A percentile compares a stretch with the other conserved stretches of the same genome.
These are phyloP conservation scores for Nannochloropsis gaditana DNA, from an alignment of 108 stramenopile species.

Conservation along the genomic window DNA sequence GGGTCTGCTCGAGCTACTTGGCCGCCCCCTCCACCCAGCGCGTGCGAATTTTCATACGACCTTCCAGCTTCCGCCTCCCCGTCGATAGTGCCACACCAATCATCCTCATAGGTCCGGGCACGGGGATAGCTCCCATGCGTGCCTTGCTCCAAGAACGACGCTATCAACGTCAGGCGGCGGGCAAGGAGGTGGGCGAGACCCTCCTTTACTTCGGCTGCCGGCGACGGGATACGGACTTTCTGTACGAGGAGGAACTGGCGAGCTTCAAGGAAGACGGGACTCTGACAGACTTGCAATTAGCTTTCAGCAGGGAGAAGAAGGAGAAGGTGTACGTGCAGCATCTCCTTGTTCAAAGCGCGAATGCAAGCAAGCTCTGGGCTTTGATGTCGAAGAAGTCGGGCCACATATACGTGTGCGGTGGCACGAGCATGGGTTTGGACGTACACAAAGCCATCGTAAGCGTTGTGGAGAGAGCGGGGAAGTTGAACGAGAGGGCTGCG, in stretches of 20 bases:
- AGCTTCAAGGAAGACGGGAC: conserved; percentile 59
- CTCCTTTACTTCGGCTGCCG: conserved; percentile 96
- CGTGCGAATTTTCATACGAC: conserved; percentile 73
- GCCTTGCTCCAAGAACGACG: conserved; percentile 80
- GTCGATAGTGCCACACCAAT: conserved; percentile 59
- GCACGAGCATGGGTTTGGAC: conserved; percentile 52
- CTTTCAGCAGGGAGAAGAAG: conserved; percentile 76
- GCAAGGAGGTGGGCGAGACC: conserved; percentile 56
- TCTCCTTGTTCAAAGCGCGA: conserved; percentile 33
- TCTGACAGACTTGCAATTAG: conserved; percentile 66
- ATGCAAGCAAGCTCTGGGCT: conserved; percentile 38
- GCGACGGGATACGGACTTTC: conserved; percentile 67
- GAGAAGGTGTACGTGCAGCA: conserved; percentile 82
- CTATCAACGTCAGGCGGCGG: neutral
- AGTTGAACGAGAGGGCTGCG: neutral
- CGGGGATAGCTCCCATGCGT: conserved; percentile 95
- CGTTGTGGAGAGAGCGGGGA: conserved; percentile 21
- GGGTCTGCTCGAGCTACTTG: conserved; percentile 79
- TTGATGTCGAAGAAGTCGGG: conserved; percentile 33
- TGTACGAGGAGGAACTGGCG: conserved; percentile 83
- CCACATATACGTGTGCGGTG: conserved; percentile 56
- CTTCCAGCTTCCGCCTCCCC: conserved; percentile 78
- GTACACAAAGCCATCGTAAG: conserved; percentile 43
- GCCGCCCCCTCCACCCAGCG: conserved; percentile 34
- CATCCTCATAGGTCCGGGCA: conserved; percentile 94